phyloP scores from a whole-genome alignment of 1,284 basidiomycete species.

The Mycena citricolor region DNA sequence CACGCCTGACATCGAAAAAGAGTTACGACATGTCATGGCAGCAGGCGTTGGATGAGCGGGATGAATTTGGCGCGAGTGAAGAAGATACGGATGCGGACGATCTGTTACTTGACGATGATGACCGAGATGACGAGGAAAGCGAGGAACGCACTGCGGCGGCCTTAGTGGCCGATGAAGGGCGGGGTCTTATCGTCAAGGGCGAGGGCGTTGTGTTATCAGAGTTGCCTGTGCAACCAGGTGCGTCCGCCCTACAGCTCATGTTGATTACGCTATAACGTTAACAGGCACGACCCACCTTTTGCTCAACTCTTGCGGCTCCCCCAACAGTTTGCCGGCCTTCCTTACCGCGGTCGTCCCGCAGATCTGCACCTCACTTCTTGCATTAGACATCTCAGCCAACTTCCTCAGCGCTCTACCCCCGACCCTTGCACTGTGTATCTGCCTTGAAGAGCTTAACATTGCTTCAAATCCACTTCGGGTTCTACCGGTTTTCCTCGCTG shows the following conservation, averaged over 20 bases:
- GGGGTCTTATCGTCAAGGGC: slow-evolving; percentile 74
- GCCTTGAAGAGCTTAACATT: slow-evolving; percentile 92
- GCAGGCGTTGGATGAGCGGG: slow-evolving; percentile 62
- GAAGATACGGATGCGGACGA: slow-evolving; percentile 73
- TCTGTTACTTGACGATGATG: slow-evolving; percentile 47
- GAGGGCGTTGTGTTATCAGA: slow-evolving; percentile 59
- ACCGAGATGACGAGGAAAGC: slow-evolving; percentile 51
- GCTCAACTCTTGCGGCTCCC: slow-evolving; percentile 73
- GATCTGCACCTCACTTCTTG: slow-evolving; percentile 76
- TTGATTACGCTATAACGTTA: slow-evolving; percentile 16
- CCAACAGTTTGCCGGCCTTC: slow-evolving; percentile 74
- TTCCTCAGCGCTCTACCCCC: slow-evolving; percentile 81
- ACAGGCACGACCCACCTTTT: slow-evolving; percentile 88
- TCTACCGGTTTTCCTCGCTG: slow-evolving; percentile 79
- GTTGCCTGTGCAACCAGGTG: slow-evolving; percentile 69
- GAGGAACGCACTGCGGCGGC: slow-evolving; percentile 74
- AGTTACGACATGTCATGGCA: slow-evolving; percentile 77
- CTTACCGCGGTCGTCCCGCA: slow-evolving; percentile 68
- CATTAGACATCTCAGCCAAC: slow-evolving; percentile 88
- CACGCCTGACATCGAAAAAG: slow-evolving; percentile 54
- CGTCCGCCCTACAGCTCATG: slow-evolving; percentile 28
- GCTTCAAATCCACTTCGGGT: slow-evolving; percentile 86
- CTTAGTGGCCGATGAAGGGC: slow-evolving; percentile 77
- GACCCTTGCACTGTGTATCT: slow-evolving; percentile 71
- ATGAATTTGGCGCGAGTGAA: slow-evolving; percentile 67